Percentiles rank a stretch among this genome's conserved stretches.
These are phyloP conservation scores for Lindgomyces ingoldianus DNA, from an alignment of 495 filamentous ascomycete species.

Conservation along the genomic window DNA sequence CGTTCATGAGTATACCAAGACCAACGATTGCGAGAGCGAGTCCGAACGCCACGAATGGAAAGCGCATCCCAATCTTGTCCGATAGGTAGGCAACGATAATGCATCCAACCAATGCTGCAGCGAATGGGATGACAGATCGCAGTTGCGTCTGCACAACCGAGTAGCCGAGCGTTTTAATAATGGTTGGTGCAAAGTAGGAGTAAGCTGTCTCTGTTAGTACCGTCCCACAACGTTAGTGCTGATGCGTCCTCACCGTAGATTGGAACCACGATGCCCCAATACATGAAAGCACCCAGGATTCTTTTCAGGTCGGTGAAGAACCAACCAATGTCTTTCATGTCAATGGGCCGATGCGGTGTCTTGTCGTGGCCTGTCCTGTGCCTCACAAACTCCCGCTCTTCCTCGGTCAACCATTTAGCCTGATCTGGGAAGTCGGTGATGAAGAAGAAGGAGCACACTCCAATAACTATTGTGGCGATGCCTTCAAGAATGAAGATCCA, in stretches of 20 bases:
- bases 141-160: conserved; percentile 14
- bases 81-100: conserved; percentile 14
- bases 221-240: not conserved
- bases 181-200: conserved; percentile 16
- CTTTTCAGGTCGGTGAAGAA: conserved; percentile 13
- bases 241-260: conserved; percentile 9
- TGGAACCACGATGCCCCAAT: conserved; percentile 18
- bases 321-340: conserved; percentile 5
- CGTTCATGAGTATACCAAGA: conserved; percentile 9
- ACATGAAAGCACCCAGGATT: conserved; percentile 21
- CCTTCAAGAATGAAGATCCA: conserved; percentile 36
- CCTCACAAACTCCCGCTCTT: conserved; percentile 21
- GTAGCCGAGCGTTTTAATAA: conserved; percentile 17
- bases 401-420: conserved; percentile 25
- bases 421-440: conserved; percentile 43
- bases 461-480: conserved; percentile 32
- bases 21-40: conserved; percentile 15
- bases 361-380: not conserved
- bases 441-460: conserved; percentile 37
- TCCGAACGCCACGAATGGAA: conserved; percentile 16
- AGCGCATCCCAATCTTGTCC: conserved; percentile 5
- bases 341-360: not conserved
- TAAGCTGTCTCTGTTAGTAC: conserved; percentile 8
- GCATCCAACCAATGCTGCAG: conserved; percentile 5
- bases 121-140: conserved; percentile 1